These are phyloP conservation scores for Carex pumila DNA, from an alignment of 176 grass and related monocot species.

Conservation along the genomic window DNA sequence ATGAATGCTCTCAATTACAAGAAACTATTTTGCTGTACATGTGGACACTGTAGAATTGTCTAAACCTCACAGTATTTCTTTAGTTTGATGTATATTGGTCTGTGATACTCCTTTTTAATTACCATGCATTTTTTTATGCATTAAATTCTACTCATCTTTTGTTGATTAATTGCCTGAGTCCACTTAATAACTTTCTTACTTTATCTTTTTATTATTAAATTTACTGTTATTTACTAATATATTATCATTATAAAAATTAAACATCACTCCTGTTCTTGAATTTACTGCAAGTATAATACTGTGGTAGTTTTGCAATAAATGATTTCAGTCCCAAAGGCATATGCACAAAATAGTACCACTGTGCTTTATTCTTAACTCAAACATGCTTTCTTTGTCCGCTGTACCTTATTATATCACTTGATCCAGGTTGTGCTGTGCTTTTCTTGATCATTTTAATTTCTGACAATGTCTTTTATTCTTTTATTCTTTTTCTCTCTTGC, in stretches of 20 bases:
- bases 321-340: background rate
- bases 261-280: background rate
- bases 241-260: background rate
- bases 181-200: background rate
- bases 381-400: background rate
- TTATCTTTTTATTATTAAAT: background rate
- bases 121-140: background rate
- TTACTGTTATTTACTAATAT: background rate
- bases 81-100: background rate
- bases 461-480: background rate
- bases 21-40: background rate
- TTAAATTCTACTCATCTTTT: background rate
- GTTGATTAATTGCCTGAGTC: background rate
- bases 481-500: background rate
- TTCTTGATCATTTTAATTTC: background rate
- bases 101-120: background rate
- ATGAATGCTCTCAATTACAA: background rate
- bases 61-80: background rate
- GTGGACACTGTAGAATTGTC: background rate
- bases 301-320: background rate
- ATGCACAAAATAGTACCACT: background rate
- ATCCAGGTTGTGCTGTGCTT: background rate
- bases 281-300: background rate
- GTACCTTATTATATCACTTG: background rate
- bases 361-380: background rate